Percentiles rank a stretch among this genome's conserved stretches.
These are phyloP conservation scores for Epichloe sp. DNA, from an alignment of 2,329 filamentous ascomycete species.

Conservation along the genomic window DNA sequence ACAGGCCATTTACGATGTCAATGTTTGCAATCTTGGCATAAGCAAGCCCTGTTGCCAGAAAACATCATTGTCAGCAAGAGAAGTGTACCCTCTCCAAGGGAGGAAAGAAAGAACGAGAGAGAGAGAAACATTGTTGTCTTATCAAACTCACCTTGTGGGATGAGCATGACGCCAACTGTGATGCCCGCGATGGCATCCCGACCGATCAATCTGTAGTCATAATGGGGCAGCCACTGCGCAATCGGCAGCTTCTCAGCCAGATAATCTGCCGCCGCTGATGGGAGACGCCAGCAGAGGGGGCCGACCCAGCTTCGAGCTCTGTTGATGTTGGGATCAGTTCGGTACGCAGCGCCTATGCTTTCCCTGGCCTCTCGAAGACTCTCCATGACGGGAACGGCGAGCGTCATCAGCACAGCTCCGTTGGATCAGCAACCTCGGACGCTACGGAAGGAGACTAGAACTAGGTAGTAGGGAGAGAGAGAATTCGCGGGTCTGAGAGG, in stretches of 20 bases:
- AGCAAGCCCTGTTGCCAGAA: slow-evolving; percentile 30
- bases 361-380: slow-evolving; percentile 9
- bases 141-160: slow-evolving; percentile 33
- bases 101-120: too few relatives aligned
- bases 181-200: slow-evolving; percentile 49
- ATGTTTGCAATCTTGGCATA: slow-evolving; percentile 51
- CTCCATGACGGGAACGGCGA: slow-evolving; percentile 8
- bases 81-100: too few relatives aligned
- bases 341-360: slow-evolving; percentile 9
- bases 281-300: slow-evolving; percentile 22
- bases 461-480: too few relatives aligned
- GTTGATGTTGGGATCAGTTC: slow-evolving; percentile 16
- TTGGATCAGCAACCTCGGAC: too few relatives aligned
- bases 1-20: slow-evolving; percentile 45
- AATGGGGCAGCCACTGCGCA: slow-evolving; percentile 48
- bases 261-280: slow-evolving; percentile 41
- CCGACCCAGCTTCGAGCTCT: slow-evolving; percentile 12
- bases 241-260: slow-evolving; percentile 48
- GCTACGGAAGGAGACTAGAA: too few relatives aligned
- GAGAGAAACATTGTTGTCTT: background rate
- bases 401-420: too few relatives aligned
- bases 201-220: slow-evolving; percentile 46
- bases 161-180: slow-evolving; percentile 46
- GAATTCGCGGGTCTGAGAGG: too few relatives aligned
- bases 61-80: background rate